Evolutionary conservation across 176 grass and related monocot species (phyloP).

Genomic region (Puccinellia tenuiflora): DNA sequence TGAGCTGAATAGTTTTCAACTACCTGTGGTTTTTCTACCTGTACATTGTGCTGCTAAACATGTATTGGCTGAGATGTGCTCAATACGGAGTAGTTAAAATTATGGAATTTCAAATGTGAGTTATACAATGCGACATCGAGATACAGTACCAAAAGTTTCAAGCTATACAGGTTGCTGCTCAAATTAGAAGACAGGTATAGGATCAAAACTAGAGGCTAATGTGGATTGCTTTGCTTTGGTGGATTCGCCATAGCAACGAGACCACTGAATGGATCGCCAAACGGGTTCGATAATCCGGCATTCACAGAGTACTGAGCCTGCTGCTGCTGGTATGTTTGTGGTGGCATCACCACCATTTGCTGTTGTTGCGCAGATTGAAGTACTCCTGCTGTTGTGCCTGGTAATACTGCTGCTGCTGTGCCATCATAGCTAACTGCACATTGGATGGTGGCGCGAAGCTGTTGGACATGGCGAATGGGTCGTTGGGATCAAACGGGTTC

Average conservation of each 20-base stretch:
- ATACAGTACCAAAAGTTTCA: not conserved
- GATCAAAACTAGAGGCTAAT: slow-evolving; percentile 28
- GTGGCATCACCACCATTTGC: slow-evolving; percentile 47
- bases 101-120: not conserved
- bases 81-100: not conserved
- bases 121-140: not conserved
- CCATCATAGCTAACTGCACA: slow-evolving; percentile 73
- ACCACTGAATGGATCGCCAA: slow-evolving; percentile 54
- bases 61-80: not conserved
- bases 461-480: slow-evolving; percentile 77
- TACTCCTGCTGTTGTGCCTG: slow-evolving; percentile 52
- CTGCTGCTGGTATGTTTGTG: slow-evolving; percentile 44
- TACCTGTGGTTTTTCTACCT: not conserved
- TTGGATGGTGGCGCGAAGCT: slow-evolving; percentile 62
- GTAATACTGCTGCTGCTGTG: slow-evolving; percentile 61
- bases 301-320: slow-evolving; percentile 28
- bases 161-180: slow-evolving; percentile 32
- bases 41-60: not conserved
- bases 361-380: slow-evolving; percentile 45
- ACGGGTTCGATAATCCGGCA: slow-evolving; percentile 49
- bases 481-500: slow-evolving; percentile 50
- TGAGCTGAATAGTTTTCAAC: not conserved
- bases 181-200: not conserved
- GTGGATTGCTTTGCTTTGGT: slow-evolving; percentile 37
- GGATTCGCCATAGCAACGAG: slow-evolving; percentile 29